Conservation (phyloP, 2,329 filamentous ascomycete genomes). For the Fusarium sp. region DNA sequence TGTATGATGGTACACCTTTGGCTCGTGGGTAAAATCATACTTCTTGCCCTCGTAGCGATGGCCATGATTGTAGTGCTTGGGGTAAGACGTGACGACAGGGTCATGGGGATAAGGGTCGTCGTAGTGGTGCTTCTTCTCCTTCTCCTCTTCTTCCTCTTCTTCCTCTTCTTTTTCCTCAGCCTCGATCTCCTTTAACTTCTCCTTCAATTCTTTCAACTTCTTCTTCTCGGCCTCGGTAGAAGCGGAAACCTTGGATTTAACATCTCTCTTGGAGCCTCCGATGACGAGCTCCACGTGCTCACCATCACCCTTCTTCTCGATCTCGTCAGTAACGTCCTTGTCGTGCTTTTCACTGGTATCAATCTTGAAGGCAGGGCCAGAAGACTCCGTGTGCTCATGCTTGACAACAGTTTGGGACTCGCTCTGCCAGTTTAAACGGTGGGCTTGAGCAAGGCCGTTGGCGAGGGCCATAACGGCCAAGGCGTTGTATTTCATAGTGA, state of each 20-base stretch:
- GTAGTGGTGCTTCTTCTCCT: slow-evolving; percentile 13
- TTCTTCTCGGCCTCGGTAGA: slow-evolving; percentile 7
- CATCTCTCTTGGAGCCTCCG: neutral
- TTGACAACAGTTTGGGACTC: slow-evolving; percentile 9
- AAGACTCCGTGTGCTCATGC: neutral
- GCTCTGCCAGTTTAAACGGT: slow-evolving; percentile 20
- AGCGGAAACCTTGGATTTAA: slow-evolving; percentile 4
- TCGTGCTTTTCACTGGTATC: neutral
- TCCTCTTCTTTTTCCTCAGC: neutral
- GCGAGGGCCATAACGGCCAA: slow-evolving; percentile 45
- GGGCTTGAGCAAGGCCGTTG: slow-evolving; percentile 43
- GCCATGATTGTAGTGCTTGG: slow-evolving; percentile 9
- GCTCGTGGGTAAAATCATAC: slow-evolving; percentile 34
- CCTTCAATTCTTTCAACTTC: neutral
- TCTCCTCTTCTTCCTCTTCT: neutral
- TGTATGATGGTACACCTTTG: slow-evolving; percentile 28
- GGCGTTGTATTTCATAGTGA: slow-evolving; percentile 44
- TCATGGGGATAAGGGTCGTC: slow-evolving; percentile 5
- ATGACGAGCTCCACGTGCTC: slow-evolving; percentile 14
- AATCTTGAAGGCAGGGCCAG: slow-evolving; percentile 6
- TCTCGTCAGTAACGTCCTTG: neutral
- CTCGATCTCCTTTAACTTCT: slow-evolving; percentile 17
- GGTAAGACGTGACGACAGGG: slow-evolving; percentile 3
- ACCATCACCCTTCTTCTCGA: slow-evolving; percentile 18
- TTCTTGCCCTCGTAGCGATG: slow-evolving; percentile 19